Base-by-base conservation (phyloP, 805 yeast genomes). In the Yamadazyma nakazawae region DNA sequence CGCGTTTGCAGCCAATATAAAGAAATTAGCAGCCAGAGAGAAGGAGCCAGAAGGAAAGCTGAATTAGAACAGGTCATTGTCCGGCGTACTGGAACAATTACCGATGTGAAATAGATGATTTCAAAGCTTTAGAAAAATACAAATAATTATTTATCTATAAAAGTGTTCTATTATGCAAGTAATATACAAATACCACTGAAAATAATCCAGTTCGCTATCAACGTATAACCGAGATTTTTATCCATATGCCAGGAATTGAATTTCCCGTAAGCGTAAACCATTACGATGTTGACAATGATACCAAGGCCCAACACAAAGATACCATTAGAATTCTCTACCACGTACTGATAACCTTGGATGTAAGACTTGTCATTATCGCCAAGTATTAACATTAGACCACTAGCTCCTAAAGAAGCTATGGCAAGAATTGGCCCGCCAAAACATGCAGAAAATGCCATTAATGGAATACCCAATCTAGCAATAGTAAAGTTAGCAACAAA, bases 391-490 rank as follows among this genome's bases (percentile, higher is more conserved):
- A 65, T 28, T 30, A 88, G 50, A 0, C 92, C 90, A 54, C 87
- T 85, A 5, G 84, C 57, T 0, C 97, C 97, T 49, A 92, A 67
- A 0, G 97, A 96, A 34, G 91, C 72, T 10, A 94, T 68, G 44
- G 90, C 85, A 36, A 94, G 62, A 47, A 92, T 66, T 0, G 98
- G 98, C 1, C 97, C 89, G 0, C 97, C 98, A 62, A 91, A 85
- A 59, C 98, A 91, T 0, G 97, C 97, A 25, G 94, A 87, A n/a
- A 94, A 71, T 0, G 97, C 97, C 86, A 92, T 86, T 39, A 85
- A 75, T 0, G 96, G 88, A 67, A 80, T 82, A 0, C 96, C 96
- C 75, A 88, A 78, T 47, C 71, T 71, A 0, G 96, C 90, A 21
- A 92, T 79, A 0, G 95, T 85, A 31, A 85, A 62, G 55, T 92